Base-by-base conservation (phyloP, 352 stramenopile species). In the Globisporangium ultimum region DNA sequence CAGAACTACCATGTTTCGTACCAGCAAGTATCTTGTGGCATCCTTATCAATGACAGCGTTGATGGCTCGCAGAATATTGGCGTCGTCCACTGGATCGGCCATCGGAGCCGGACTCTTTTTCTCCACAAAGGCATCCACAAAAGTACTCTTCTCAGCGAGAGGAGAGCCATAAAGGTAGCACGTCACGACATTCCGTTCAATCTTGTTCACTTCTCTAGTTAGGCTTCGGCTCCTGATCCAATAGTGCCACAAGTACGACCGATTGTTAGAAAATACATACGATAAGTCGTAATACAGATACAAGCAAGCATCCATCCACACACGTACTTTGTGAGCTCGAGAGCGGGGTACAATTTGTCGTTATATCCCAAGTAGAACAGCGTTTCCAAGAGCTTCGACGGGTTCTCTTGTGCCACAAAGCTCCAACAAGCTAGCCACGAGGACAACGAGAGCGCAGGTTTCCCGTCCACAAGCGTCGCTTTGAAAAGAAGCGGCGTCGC, bases 291-390 rank as follows among this genome's bases (percentile, higher is more conserved):
- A 49, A 28, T 48, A 8, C 8, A n/a, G n/a, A 41, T 17, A 38
- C 21, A 50, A 14, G n/a, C n/a, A 18, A 14, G 22, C 21, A 32
- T 52, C 15, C 20, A 46, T 4, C 11, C 12, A 55, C 22, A 47
- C 4, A 80, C 72, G 41, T 68, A 84, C 74, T 83, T 84, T 34
- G 80, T 74, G 49, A 90, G 76, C 45, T 93, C 76, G 21, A 95
- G 52, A 11, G 81, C 85, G 0, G 78, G 75, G 17, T 67, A 73
- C 36, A 81, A 51, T 50, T 91, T 89, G 63, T 89, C 77, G 60
- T 91, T 83, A 58, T 87, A 92, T n/a, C 85, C 85, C 45, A 95
- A 55, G 58, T 89, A 93, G 62, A 90, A 95, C 6, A 95, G 61
- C 20, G 80, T 84, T 63, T 90, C 81, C 41, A 95, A 72, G 38